Evolutionary conservation across 176 grass and related monocot genomes (phyloP), one percentile per base, ranked within the genome.

Genomic region (Otatea glauca): DNA sequence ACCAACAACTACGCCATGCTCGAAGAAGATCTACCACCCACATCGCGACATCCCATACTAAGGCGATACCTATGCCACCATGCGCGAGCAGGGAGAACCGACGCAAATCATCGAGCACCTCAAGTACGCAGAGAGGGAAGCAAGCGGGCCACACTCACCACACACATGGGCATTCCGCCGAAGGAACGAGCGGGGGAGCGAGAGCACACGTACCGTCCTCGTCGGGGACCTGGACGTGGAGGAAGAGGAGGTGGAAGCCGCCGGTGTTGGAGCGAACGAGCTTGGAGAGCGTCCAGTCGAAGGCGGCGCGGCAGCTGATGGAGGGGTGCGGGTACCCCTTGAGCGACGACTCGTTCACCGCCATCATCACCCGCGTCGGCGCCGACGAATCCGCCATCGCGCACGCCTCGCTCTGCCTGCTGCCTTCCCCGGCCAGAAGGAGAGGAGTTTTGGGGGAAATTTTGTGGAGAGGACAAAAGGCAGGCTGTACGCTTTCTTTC

Each of bases 261-360:
- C 68, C 68, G 80, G 82, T 11, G 72, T 98, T 98, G 88, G 91
- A 95, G 68, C 89, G 96, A 56, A 98, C 84, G 77, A 98, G 91
- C 93, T 94, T 98, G 77, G 88, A 75, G 56, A 98, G 88, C 60
- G 88, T 98, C 96, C 93, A 96, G 65, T 95, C 96, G 86, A 99
- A 96, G 74, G 93, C 95, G 67, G 81, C 65, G 79, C 95, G 76
- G 87, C 91, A 88, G 83, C 92, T 93, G 83, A 95, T 94, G 82
- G 93, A 99, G 39, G 96, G 93, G 65, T 99, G 88, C 72, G 91
- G 96, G 80, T 99, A 99, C 3, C 96, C 89, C 72, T 85, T 93
- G 38, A 99, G 65, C 71, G 96, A 99, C 48, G 96, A 98, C 69
- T 95, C 88, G 84, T 98, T 98, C 80, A 98, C 96, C 45, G 79